A percentile compares a stretch with the other conserved stretches of the same genome.
phyloP scores from a whole-genome alignment of 1,284 basidiomycete species.

The Cryptococcus sp. region DNA sequence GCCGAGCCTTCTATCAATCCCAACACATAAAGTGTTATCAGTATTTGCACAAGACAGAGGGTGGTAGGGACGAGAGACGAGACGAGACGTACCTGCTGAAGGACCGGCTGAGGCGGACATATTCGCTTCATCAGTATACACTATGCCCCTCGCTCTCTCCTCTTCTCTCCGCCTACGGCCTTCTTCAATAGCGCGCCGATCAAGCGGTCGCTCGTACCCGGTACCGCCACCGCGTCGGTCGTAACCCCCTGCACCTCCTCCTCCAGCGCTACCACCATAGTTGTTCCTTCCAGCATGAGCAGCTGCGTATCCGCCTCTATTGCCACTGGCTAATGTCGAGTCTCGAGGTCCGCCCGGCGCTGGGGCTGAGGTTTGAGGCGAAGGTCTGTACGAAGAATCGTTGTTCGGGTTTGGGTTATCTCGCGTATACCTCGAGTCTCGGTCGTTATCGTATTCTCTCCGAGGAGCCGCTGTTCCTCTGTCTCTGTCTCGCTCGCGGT shows the following conservation, averaged over 20 bases:
- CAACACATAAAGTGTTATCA: neutral
- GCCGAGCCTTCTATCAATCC: neutral
- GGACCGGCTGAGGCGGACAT: constrained; percentile 16
- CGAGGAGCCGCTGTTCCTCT: too few relatives aligned
- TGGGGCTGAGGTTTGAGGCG: neutral
- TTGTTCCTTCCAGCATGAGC: neutral
- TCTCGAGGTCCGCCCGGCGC: neutral
- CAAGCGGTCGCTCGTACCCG: constrained; percentile 38
- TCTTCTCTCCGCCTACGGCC: constrained; percentile 49
- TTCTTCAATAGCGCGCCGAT: constrained; percentile 50
- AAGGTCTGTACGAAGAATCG: constrained; percentile 41
- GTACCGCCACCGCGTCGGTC: constrained; percentile 17
- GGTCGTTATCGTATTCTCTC: constrained; percentile 9
- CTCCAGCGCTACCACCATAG: constrained; percentile 3
- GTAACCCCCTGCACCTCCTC: constrained; percentile 5
- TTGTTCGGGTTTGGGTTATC: constrained; percentile 24
- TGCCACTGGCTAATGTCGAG: neutral
- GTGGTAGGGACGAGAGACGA: neutral
- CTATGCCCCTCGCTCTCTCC: constrained; percentile 43
- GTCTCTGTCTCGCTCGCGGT: constrained; percentile 4
- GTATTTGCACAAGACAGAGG: neutral
- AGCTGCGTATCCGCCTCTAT: too few relatives aligned
- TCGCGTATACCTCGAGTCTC: constrained; percentile 37
- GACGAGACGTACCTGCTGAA: constrained; percentile 21
- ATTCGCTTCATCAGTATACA: constrained; percentile 34